These are phyloP conservation scores for Penicillium antarcticum DNA, from an alignment of 495 filamentous ascomycete species.

Conservation along the genomic window DNA sequence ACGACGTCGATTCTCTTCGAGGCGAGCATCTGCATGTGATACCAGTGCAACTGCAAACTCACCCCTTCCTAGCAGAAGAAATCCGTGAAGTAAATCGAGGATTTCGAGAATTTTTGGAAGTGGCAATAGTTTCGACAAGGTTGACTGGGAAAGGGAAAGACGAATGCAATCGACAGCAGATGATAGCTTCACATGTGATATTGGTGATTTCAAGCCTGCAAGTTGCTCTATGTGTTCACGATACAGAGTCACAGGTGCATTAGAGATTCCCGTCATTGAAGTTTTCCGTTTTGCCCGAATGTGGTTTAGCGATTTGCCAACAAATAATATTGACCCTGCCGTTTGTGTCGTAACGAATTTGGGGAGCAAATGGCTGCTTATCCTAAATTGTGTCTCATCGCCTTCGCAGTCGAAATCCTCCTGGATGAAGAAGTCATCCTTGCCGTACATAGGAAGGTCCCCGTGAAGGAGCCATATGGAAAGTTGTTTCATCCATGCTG, in stretches of 20 bases:
- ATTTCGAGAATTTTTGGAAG: conserved; percentile 70
- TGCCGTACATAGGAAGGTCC: conserved; percentile 67
- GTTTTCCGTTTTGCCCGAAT: conserved; percentile 54
- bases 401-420: conserved; percentile 36
- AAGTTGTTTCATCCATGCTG: conserved; percentile 85
- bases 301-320: conserved; percentile 84
- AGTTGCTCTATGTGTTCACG: conserved; percentile 70
- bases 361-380: conserved; percentile 60
- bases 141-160: conserved; percentile 75
- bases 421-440: conserved; percentile 77
- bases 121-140: conserved; percentile 75
- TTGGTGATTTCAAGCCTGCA: conserved; percentile 66
- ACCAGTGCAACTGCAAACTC: conserved; percentile 89
- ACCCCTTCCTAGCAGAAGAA: conserved; percentile 81
- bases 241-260: conserved; percentile 60
- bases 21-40: conserved; percentile 73
- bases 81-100: conserved; percentile 74
- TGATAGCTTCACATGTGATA: conserved; percentile 66
- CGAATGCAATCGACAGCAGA: conserved; percentile 71
- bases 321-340: conserved; percentile 82
- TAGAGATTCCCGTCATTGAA: conserved; percentile 26
- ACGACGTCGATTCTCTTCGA: conserved; percentile 48
- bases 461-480: conserved; percentile 90
- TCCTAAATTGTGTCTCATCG: conserved; percentile 48
- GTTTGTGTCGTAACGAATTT: conserved; percentile 72